phyloP scores from a whole-genome alignment of 805 yeast species.

The Teunomyces cretensis region DNA sequence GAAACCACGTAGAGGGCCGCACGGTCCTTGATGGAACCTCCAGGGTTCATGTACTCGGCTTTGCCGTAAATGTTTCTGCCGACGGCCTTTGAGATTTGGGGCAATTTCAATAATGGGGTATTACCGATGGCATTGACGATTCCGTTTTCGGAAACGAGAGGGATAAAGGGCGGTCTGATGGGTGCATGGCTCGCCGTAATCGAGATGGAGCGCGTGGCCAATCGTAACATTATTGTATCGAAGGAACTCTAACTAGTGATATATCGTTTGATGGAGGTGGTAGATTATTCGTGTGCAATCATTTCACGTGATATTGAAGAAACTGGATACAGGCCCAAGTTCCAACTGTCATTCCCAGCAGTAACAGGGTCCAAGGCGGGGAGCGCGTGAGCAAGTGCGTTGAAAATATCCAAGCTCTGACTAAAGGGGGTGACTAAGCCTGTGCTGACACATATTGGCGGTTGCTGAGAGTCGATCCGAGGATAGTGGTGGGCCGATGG shows the following conservation, averaged over 20 bases:
- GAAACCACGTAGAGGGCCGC: conserved; percentile 78
- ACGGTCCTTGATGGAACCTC: conserved; percentile 89
- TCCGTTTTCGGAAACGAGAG: conserved; percentile 66
- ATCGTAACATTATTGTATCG: neutral
- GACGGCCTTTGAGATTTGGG: conserved; percentile 52
- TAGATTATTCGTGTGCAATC: neutral
- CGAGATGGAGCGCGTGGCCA: conserved; percentile 4
- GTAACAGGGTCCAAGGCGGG: neutral
- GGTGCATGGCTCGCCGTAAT: conserved; percentile 8
- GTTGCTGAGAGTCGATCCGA: too few species aligned
- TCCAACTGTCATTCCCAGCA: neutral
- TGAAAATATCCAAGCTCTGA: neutral
- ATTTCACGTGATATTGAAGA: neutral
- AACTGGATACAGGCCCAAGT: neutral
- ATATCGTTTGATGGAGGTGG: too few species aligned
- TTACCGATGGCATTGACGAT: conserved; percentile 88
- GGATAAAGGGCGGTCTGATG: conserved; percentile 50
- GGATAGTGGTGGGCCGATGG: too few species aligned
- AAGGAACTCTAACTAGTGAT: too few species aligned
- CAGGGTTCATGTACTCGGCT: conserved; percentile 92
- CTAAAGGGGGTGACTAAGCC: neutral
- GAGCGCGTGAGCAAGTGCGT: neutral
- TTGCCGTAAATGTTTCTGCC: conserved; percentile 83
- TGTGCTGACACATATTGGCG: neutral
- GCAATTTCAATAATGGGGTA: conserved; percentile 75